A percentile compares a stretch with the other conserved stretches of the same genome.
Evolutionary conservation across 2,329 filamentous ascomycete genomes (phyloP).

Genomic region (Pseudonectria buxi): DNA sequence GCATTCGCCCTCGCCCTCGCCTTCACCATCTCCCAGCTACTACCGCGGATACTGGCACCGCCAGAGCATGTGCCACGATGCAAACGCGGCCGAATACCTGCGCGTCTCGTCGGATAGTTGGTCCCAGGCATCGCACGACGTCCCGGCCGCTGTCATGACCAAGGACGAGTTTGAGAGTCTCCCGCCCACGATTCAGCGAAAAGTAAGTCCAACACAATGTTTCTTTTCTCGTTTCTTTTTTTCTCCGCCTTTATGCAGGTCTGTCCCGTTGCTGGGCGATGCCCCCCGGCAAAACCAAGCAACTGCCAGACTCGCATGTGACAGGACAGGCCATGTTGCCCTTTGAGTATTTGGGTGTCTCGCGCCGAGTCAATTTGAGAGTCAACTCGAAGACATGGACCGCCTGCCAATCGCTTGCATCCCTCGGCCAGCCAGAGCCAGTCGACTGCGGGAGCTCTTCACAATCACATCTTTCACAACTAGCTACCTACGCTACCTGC

Average conservation of each 20-base stretch:
- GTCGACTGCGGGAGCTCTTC: too few relatives aligned
- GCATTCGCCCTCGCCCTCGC: too few relatives aligned
- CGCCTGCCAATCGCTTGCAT: too few relatives aligned
- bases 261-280: neutral
- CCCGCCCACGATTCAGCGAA: constrained; percentile 48
- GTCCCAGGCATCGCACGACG: constrained; percentile 12
- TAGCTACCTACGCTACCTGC: too few relatives aligned
- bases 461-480: too few relatives aligned
- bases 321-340: too few relatives aligned
- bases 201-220: constrained; percentile 37
- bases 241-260: constrained; percentile 4
- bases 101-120: constrained; percentile 19
- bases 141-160: constrained; percentile 26
- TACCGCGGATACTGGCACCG: constrained; percentile 14
- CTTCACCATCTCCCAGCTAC: constrained; percentile 25
- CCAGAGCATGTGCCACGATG: constrained; percentile 11
- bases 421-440: too few relatives aligned
- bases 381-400: too few relatives aligned
- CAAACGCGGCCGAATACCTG: constrained; percentile 13
- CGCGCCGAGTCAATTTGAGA: too few relatives aligned
- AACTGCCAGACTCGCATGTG: too few relatives aligned
- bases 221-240: constrained; percentile 3
- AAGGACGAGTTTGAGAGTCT: constrained; percentile 42
- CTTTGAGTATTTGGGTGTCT: too few relatives aligned
- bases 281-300: neutral